Evolutionary conservation across 116 monocot species (phyloP).

Genomic region (Iris pallida): DNA sequence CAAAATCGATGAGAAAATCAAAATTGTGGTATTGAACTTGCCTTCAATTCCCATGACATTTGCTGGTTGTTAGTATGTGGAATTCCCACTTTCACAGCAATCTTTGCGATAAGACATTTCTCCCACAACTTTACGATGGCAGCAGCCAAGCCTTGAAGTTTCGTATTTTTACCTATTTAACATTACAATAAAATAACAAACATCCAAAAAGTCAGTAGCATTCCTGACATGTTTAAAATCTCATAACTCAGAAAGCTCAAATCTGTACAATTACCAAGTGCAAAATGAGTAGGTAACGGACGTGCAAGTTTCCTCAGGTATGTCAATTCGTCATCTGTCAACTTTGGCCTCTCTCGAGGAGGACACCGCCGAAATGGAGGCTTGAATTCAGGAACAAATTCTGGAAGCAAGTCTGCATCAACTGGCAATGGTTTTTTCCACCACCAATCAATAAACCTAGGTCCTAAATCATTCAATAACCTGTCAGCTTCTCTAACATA

Average conservation of each 20-base stretch:
- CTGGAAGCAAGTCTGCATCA: conserved; percentile 94
- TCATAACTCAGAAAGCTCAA: background rate
- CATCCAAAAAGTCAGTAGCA: no score
- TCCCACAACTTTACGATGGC: conserved; percentile 94
- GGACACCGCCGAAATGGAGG: conserved; percentile 61
- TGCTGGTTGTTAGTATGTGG: conserved; percentile 51
- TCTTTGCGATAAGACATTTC: conserved; percentile 80
- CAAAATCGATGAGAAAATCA: background rate
- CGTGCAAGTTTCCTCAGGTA: conserved; percentile 73
- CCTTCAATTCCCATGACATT: conserved; percentile 84
- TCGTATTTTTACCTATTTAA: conserved; percentile 62
- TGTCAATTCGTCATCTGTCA: conserved; percentile 63
- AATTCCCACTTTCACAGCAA: conserved; percentile 86
- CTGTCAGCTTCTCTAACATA: conserved; percentile 82
- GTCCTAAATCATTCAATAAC: conserved; percentile 73
- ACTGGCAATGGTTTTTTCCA: conserved; percentile 79
- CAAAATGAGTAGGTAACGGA: conserved; percentile 91
- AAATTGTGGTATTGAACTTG: conserved; percentile 26
- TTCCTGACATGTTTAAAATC: no score
- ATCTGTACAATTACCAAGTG: conserved; percentile 49
- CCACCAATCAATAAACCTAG: conserved; percentile 97
- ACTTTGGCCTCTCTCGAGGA: conserved; percentile 32
- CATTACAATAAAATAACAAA: no score
- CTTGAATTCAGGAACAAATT: conserved; percentile 58
- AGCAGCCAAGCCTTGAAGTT: conserved; percentile 82